Conservation (phyloP, 768 basidiomycete genomes). For the Lactifluus volemus region DNA sequence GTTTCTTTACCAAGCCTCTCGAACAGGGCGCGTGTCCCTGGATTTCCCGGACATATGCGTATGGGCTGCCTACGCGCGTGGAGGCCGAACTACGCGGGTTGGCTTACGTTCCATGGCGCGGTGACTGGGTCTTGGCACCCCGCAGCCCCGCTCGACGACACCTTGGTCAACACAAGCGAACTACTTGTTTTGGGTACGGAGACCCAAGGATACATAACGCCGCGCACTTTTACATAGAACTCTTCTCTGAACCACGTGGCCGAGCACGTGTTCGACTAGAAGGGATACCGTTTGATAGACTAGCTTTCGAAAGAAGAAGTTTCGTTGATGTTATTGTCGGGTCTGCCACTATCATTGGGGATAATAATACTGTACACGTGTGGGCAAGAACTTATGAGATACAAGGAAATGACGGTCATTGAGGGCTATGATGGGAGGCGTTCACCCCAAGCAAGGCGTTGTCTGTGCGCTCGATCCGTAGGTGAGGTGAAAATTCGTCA, state of each 20-base stretch:
- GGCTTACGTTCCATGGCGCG: slow-evolving; percentile 63
- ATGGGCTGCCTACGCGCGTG: slow-evolving; percentile 44
- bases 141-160: slow-evolving; percentile 38
- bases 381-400: background rate
- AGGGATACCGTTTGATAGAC: too few species aligned
- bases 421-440: slow-evolving; percentile 54
- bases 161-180: slow-evolving; percentile 50
- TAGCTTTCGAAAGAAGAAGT: too few species aligned
- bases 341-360: background rate
- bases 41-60: slow-evolving; percentile 45
- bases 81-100: slow-evolving; percentile 79
- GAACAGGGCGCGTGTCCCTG: slow-evolving; percentile 34
- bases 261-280: background rate
- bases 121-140: slow-evolving; percentile 62
- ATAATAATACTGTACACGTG: slow-evolving; percentile 3
- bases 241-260: background rate
- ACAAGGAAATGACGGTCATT: background rate
- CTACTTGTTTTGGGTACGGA: slow-evolving; percentile 85
- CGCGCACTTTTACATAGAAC: background rate
- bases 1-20: slow-evolving; percentile 64
- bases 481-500: too few species aligned
- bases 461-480: slow-evolving; percentile 35
- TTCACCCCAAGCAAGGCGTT: slow-evolving; percentile 73
- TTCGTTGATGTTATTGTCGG: too few species aligned
- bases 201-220: slow-evolving; percentile 31